Percentiles rank a stretch among this genome's conserved stretches.
Evolutionary conservation across 2,329 filamentous ascomycete genomes (phyloP).

Genomic region (Cadophora malorum): DNA sequence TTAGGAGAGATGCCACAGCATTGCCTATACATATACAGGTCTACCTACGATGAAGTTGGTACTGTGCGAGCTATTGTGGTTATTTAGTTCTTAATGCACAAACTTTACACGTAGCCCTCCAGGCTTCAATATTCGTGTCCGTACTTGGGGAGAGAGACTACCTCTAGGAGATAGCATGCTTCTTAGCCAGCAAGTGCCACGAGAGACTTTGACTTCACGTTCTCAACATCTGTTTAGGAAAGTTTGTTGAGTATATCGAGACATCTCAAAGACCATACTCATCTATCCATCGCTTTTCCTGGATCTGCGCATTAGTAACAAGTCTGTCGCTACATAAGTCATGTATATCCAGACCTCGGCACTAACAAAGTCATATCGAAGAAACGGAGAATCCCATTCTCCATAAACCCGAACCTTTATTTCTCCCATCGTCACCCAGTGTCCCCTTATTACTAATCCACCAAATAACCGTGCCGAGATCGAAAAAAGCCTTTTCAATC

Average conservation of each 20-base stretch:
- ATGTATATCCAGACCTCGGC: neutral
- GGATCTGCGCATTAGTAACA: no score
- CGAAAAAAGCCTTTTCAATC: neutral
- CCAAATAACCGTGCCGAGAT: neutral
- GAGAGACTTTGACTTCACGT: no score
- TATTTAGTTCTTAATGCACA: neutral
- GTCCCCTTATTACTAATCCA: neutral
- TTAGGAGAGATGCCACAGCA: neutral
- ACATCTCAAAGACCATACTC: no score
- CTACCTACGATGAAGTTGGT: neutral
- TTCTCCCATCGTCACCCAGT: neutral
- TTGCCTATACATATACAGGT: neutral
- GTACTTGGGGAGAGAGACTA: no score
- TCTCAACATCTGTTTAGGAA: no score
- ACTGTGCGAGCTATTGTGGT: neutral
- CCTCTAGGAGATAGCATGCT: no score
- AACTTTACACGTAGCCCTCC: neutral
- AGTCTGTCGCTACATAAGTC: neutral
- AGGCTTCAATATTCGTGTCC: neutral
- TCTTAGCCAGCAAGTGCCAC: no score
- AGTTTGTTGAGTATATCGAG: no score
- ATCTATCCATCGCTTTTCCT: no score
- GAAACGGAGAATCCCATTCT: neutral
- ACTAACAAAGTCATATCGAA: neutral
- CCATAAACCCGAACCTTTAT: neutral